A percentile compares a stretch with the other conserved stretches of the same genome.
Evolutionary conservation across 2,329 filamentous ascomycete species (phyloP).

Genomic region (Pyrenophora tritici-repentis): DNA sequence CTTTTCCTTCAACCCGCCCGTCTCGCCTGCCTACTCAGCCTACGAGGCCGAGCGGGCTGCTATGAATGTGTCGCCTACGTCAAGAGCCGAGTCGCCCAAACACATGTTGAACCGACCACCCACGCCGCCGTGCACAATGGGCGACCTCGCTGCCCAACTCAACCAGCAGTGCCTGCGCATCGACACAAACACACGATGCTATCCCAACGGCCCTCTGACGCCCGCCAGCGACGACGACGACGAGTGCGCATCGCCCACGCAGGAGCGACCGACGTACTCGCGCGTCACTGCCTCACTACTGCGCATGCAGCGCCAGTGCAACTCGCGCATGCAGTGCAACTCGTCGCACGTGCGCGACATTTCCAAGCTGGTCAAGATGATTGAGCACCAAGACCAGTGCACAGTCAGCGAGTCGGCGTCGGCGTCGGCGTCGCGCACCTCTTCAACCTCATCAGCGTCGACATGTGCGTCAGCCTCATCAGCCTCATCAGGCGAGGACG

Average conservation of each 20-base stretch:
- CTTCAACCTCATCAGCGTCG: slow-evolving; percentile 13
- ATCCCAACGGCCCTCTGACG: slow-evolving; percentile 27
- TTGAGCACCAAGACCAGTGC: slow-evolving; percentile 53
- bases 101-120: slow-evolving; percentile 20
- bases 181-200: slow-evolving; percentile 20
- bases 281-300: slow-evolving; percentile 45
- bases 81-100: slow-evolving; percentile 16
- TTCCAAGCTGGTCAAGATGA: slow-evolving; percentile 49
- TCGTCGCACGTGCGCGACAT: slow-evolving; percentile 49
- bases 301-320: slow-evolving; percentile 49
- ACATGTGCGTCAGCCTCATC: slow-evolving; percentile 7
- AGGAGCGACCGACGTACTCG: slow-evolving; percentile 30
- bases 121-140: slow-evolving; percentile 43
- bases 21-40: slow-evolving; percentile 33
- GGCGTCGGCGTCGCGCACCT: slow-evolving; percentile 14
- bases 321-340: slow-evolving; percentile 49
- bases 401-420: slow-evolving; percentile 24
- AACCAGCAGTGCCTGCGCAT: slow-evolving; percentile 42
- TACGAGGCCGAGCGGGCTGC: slow-evolving; percentile 37
- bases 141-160: slow-evolving; percentile 43
- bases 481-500: slow-evolving; percentile 34
- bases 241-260: slow-evolving; percentile 16
- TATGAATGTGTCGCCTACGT: slow-evolving; percentile 44
- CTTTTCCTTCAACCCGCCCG: slow-evolving; percentile 47
- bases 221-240: slow-evolving; percentile 30